Percentiles rank a stretch among this genome's conserved stretches.
These are phyloP conservation scores for Mycena polygramma DNA, from an alignment of 768 basidiomycete genomes.

Conservation along the genomic window DNA sequence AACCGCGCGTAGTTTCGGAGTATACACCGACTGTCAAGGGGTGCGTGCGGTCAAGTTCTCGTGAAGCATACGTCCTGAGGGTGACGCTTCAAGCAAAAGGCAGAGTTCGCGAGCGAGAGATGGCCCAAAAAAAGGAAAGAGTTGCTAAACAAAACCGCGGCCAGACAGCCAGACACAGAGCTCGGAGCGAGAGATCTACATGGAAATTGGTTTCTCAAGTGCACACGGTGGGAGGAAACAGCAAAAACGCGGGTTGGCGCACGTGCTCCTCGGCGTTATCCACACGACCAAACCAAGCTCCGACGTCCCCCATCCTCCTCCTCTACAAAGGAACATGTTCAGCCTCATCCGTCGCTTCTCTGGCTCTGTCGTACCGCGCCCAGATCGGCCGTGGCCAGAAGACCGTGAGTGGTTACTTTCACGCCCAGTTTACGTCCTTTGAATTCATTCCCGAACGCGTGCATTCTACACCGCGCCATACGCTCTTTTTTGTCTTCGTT, in stretches of 20 bases:
- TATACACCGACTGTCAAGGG: no score
- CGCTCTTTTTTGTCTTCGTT: conserved; percentile 17
- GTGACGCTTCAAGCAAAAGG: no score
- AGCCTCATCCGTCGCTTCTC: conserved; percentile 80
- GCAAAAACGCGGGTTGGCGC: not conserved
- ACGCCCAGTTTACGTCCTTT: conserved; percentile 31
- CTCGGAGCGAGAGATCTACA: no score
- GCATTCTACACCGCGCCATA: conserved; percentile 31
- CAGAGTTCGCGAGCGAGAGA: no score
- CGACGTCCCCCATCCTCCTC: conserved; percentile 20
- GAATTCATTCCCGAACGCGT: conserved; percentile 41
- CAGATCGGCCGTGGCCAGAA: conserved; percentile 83
- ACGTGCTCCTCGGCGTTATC: not conserved
- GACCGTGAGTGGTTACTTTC: conserved; percentile 66
- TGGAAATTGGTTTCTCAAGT: no score
- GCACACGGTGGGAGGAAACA: no score
- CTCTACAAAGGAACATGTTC: conserved; percentile 63
- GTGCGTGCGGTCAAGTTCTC: no score
- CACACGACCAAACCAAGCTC: conserved; percentile 25
- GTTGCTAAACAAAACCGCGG: no score
- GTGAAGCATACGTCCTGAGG: no score
- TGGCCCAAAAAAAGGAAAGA: no score
- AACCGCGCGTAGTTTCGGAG: no score
- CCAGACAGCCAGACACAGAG: no score
- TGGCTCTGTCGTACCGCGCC: conserved; percentile 74